phyloP scores from a whole-genome alignment of 2,329 filamentous ascomycete genomes.

The Fusarium gaditjirri region DNA sequence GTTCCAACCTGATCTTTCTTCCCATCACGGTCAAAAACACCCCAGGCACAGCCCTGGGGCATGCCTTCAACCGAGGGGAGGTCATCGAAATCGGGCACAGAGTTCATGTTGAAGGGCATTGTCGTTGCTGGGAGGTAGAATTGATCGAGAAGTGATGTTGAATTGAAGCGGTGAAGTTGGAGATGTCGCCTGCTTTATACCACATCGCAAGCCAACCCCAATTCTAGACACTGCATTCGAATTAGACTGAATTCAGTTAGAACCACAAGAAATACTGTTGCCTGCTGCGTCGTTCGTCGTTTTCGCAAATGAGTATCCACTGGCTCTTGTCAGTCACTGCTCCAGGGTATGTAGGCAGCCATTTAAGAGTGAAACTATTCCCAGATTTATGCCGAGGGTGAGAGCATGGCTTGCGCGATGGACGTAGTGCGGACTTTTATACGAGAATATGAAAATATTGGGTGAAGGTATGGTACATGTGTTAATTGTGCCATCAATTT shows the following conservation, averaged over 20 bases:
- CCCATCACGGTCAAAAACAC: slow-evolving; percentile 58
- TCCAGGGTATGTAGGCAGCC: background rate
- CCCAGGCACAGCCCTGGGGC: slow-evolving; percentile 63
- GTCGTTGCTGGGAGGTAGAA: background rate
- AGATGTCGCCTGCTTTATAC: slow-evolving; percentile 9
- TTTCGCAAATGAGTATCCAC: slow-evolving; percentile 18
- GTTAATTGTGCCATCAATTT: background rate
- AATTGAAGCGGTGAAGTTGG: background rate
- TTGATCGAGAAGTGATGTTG: background rate
- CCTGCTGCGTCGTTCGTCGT: background rate
- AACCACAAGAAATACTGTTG: background rate
- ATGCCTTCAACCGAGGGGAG: slow-evolving; percentile 51
- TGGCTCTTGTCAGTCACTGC: slow-evolving; percentile 3
- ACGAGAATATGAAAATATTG: rapidly evolving
- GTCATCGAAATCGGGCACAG: slow-evolving; percentile 29
- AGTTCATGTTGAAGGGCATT: slow-evolving; percentile 6
- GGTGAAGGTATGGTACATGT: rapidly evolving
- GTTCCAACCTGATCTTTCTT: slow-evolving; percentile 62
- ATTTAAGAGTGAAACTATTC: background rate
- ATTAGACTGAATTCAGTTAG: slow-evolving; percentile 1
- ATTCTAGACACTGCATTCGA: background rate
- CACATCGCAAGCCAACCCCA: background rate
- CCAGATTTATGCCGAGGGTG: background rate
- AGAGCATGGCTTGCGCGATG: rapidly evolving
- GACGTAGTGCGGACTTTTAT: rapidly evolving